Conservation (phyloP, 306 rosid species). For the Arachis stenosperma region DNA sequence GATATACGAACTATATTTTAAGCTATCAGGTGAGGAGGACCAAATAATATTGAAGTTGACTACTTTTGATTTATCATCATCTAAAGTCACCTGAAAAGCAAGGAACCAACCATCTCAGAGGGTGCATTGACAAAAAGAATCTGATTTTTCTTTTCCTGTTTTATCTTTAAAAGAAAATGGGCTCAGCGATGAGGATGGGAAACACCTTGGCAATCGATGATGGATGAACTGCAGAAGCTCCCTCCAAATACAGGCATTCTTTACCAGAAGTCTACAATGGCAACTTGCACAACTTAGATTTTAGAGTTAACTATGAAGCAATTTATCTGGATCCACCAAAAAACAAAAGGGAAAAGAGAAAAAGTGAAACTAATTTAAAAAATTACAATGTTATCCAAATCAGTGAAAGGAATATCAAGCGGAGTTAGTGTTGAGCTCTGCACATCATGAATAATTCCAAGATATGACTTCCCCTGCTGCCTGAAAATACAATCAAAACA, state of each 20-base stretch:
- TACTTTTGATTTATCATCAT: slow-evolving; percentile 57
- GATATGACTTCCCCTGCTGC: slow-evolving; percentile 80
- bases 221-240: slow-evolving; percentile 79
- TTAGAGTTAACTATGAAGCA: not conserved
- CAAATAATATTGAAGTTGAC: slow-evolving; percentile 69
- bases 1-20: slow-evolving; percentile 64
- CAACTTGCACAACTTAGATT: slow-evolving; percentile 34
- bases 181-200: not conserved
- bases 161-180: too few species aligned
- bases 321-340: not conserved
- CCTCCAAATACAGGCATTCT: slow-evolving; percentile 73
- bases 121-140: not conserved
- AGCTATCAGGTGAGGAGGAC: slow-evolving; percentile 89
- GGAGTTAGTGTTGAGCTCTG: slow-evolving; percentile 54
- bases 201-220: slow-evolving; percentile 81
- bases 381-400: slow-evolving; percentile 77
- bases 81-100: slow-evolving; percentile 67
- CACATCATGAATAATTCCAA: slow-evolving; percentile 74
- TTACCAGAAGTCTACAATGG: slow-evolving; percentile 63
- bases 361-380: slow-evolving; percentile 31
- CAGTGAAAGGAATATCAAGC: slow-evolving; percentile 86
- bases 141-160: too few species aligned
- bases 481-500: slow-evolving; percentile 53
- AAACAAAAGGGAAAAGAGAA: not conserved
- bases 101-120: slow-evolving; percentile 18